phyloP scores from a whole-genome alignment of 805 yeast species.

The Nakazawaea wickerhamii region DNA sequence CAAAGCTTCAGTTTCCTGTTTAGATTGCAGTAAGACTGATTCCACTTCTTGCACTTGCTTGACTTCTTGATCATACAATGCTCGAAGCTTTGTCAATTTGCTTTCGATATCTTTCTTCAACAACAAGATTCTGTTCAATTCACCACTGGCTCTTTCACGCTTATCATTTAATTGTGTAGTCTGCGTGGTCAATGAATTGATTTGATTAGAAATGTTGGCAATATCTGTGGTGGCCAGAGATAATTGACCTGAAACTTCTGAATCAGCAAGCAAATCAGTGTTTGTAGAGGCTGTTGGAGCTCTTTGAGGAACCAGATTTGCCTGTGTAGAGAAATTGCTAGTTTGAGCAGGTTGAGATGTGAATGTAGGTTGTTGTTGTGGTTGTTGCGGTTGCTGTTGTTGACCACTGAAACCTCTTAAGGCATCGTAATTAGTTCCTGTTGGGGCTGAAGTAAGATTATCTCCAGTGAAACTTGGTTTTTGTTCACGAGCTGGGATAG shows the following conservation, averaged over 20 bases:
- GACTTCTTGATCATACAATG: conserved; percentile 74
- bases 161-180: conserved; percentile 66
- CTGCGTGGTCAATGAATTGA: conserved; percentile 70
- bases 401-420: conserved; percentile 31
- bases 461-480: conserved; percentile 27
- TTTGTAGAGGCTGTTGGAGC: conserved; percentile 20
- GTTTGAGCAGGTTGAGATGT: conserved; percentile 14
- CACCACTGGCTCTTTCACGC: conserved; percentile 70
- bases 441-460: conserved; percentile 20
- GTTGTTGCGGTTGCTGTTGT: no score
- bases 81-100: conserved; percentile 61
- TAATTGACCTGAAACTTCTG: conserved; percentile 58
- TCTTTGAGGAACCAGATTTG: conserved; percentile 15
- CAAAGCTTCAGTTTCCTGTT: conserved; percentile 61
- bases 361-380: conserved; percentile 13
- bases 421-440: conserved; percentile 42
- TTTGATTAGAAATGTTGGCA: conserved; percentile 83
- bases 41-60: conserved; percentile 72
- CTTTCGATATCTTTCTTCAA: conserved; percentile 67
- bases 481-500: conserved; percentile 29
- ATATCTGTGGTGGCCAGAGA: conserved; percentile 79
- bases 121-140: conserved; percentile 59
- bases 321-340: conserved; percentile 7
- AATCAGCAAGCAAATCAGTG: conserved; percentile 52
- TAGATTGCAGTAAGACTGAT: conserved; percentile 49